These are phyloP conservation scores for Pestalotiopsis sp. DNA, from an alignment of 2,329 filamentous ascomycete species.

Conservation along the genomic window DNA sequence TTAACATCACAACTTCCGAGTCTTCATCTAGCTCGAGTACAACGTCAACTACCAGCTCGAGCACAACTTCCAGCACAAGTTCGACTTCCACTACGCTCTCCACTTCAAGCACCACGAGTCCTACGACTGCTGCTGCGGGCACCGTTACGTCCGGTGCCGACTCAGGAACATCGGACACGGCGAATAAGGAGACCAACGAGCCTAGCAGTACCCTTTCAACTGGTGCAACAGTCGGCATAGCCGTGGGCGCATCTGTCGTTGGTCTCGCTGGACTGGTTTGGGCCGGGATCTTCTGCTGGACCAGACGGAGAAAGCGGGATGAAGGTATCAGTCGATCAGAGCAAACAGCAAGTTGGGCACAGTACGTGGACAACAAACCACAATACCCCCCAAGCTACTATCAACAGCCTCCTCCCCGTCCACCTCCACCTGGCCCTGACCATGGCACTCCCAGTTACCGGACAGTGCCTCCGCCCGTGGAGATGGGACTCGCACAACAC, in stretches of 20 bases:
- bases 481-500: background rate
- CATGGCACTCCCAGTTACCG: background rate
- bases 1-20: constrained; percentile 3
- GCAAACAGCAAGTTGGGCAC: background rate
- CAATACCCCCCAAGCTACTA: background rate
- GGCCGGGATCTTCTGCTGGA: background rate
- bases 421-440: background rate
- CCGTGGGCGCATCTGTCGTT: background rate
- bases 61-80: background rate
- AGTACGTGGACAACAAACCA: background rate
- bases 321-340: background rate
- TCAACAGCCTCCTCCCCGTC: background rate
- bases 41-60: background rate
- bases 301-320: background rate
- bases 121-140: background rate
- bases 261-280: background rate
- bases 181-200: background rate
- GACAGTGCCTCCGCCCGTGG: background rate
- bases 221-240: background rate
- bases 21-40: background rate
- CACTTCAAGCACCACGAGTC: background rate
- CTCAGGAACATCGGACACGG: background rate
- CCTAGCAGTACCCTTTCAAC: background rate
- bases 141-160: background rate
- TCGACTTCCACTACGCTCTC: background rate